Conservation (phyloP, 176 grass and related monocot species). For the Eleusine coracana region DNA sequence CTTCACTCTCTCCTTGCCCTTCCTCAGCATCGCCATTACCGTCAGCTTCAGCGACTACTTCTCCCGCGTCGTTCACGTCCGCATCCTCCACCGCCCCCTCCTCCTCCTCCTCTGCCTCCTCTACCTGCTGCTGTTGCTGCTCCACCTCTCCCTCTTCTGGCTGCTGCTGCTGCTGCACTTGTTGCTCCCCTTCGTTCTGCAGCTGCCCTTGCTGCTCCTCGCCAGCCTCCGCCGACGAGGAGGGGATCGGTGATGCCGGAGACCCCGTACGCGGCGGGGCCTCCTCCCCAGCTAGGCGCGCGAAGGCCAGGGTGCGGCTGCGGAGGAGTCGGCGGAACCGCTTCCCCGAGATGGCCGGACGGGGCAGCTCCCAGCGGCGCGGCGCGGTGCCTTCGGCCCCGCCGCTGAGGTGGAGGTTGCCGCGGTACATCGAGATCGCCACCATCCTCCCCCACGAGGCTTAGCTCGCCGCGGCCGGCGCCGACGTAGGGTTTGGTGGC, state of each 20-base stretch:
- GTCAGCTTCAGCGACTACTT: constrained; percentile 32
- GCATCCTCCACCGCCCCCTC: constrained; percentile 45
- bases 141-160: not conserved
- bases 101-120: constrained; percentile 33
- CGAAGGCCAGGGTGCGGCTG: constrained; percentile 51
- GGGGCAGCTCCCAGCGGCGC: constrained; percentile 46
- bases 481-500: not conserved
- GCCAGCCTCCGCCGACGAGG: not conserved
- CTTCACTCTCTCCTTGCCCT: constrained; percentile 57
- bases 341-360: constrained; percentile 37
- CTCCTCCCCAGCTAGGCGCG: constrained; percentile 28
- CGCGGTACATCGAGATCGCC: constrained; percentile 74
- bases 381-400: constrained; percentile 27
- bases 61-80: constrained; percentile 50
- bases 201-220: not conserved
- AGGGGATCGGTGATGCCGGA: not conserved
- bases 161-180: not conserved
- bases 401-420: constrained; percentile 68
- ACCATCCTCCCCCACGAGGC: constrained; percentile 43
- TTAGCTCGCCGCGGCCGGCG: not conserved
- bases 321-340: constrained; percentile 64
- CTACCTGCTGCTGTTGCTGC: not conserved
- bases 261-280: not conserved
- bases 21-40: constrained; percentile 45
- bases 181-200: not conserved